Evolutionary conservation across 148 eudicot genomes (phyloP), one percentile per base, ranked within the genome.

Genomic region (Vaccinium macrocarpon): DNA sequence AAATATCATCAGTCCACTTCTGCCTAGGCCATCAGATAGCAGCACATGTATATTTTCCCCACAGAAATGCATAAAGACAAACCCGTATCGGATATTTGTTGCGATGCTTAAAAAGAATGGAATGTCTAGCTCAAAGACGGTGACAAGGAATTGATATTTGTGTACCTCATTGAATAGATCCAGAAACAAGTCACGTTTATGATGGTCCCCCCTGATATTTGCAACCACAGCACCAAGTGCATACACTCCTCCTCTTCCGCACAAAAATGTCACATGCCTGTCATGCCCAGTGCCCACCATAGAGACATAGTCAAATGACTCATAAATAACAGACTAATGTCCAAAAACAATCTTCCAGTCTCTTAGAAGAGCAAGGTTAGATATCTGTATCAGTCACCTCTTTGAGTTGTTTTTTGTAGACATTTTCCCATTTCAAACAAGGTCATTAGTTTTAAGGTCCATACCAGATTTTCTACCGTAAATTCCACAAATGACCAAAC

Each of bases 241-340:
- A 71, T 89, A 93, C 16, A 93, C 82, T 79, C 98, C 97, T 83
- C 93, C 96, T 87, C 86, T 91, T 66, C 98, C 96, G 64, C 92
- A 88, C 79, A 94, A 85, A 85, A 94, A 94, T 4, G 98, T 93
- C 81, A 92, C 88, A 53, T 93, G 89, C 86, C 98, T 93, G 90
- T 71, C 52, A 21, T 66, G 35, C 72, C 72, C 2, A 66, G 14
- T 66, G 35, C 72, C 72, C 2, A 66, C 6, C 32, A 12, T 66
- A 25, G 66, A 61, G 66, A n/a, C 23, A 62, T n/a, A n/a, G 68
- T 62, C 27, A 62, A 62, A n/a, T 2, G 68, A 62, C 68, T 62
- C 68, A 62, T 62, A 62, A 59, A n/a, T 21, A 59, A 59, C 25
- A 59, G 66, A 59, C 25, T 64, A 64, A 4, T n/a, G 10, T 23